Evolutionary conservation across 177 flowering plant species (phyloP).

Genomic region (Vitis hybrid): DNA sequence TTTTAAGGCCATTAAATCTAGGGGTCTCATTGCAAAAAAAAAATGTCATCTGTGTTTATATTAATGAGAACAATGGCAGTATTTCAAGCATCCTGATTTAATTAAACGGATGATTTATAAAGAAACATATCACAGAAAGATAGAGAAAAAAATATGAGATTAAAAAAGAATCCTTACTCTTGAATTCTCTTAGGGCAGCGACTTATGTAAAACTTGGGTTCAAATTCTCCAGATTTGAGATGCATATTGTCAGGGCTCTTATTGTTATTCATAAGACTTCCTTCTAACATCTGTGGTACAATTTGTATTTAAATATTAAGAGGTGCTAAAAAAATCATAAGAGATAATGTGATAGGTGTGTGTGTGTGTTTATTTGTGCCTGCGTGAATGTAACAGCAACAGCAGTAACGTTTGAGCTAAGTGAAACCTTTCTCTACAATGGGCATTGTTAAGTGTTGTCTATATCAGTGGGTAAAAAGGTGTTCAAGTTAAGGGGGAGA

Average conservation of each 20-base stretch:
- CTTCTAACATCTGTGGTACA: conserved; percentile 48
- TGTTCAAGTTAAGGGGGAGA: too few species aligned
- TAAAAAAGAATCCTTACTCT: conserved; percentile 30
- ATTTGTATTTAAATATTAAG: neutral
- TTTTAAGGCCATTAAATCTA: too few species aligned
- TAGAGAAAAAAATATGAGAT: neutral
- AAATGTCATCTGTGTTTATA: too few species aligned
- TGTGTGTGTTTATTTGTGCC: too few species aligned
- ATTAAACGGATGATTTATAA: neutral
- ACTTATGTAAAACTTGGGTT: conserved; percentile 32
- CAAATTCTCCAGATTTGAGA: conserved; percentile 25
- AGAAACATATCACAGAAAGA: neutral
- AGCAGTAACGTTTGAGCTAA: too few species aligned
- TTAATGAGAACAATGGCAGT: neutral
- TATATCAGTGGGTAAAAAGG: too few species aligned
- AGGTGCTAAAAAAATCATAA: neutral
- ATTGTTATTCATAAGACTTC: conserved; percentile 17
- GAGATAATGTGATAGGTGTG: too few species aligned
- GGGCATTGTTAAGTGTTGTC: too few species aligned
- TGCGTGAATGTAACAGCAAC: too few species aligned
- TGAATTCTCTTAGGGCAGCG: conserved; percentile 39
- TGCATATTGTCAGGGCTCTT: conserved; percentile 16
- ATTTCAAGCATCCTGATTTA: neutral
- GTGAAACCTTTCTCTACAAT: too few species aligned
- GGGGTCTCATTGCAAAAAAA: too few species aligned